Evolutionary conservation across 73 alveolate species (phyloP).

Genomic region (Uronychia binucleata): DNA sequence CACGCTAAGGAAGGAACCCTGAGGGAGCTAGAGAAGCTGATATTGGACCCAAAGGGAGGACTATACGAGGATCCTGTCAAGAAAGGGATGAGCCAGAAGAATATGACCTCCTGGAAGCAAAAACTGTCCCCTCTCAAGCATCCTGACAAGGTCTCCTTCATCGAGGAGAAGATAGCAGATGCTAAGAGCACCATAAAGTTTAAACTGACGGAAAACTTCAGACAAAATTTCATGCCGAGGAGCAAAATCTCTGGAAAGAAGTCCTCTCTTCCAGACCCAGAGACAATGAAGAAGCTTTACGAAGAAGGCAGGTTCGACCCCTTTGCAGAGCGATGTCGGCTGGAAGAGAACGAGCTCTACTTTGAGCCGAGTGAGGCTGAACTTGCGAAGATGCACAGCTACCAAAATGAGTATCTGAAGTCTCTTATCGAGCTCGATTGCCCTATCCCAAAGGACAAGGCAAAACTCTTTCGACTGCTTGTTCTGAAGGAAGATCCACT

Average conservation of each 20-base stretch:
- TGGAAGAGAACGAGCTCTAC: not conserved
- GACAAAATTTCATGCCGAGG: not conserved
- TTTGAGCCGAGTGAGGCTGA: not conserved
- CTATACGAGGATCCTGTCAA: too few species aligned
- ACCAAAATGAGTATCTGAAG: not conserved
- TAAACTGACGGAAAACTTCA: not conserved
- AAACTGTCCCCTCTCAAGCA: not conserved
- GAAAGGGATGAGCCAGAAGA: too few species aligned
- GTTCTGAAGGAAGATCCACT: slow-evolving; percentile 9
- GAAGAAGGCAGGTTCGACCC: not conserved
- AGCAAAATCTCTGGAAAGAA: not conserved
- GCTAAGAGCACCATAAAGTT: not conserved
- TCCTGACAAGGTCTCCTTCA: not conserved
- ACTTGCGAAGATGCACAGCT: not conserved
- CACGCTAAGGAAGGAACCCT: too few species aligned
- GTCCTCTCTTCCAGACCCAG: not conserved
- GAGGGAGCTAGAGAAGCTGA: too few species aligned
- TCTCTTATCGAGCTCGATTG: slow-evolving; percentile 1
- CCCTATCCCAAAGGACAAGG: slow-evolving; percentile 21
- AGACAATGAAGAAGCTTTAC: not conserved
- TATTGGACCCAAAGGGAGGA: too few species aligned
- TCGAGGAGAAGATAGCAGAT: not conserved
- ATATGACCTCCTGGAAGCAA: slow-evolving; percentile 5
- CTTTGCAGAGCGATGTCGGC: not conserved
- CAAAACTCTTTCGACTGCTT: not conserved